Evolutionary conservation across 352 stramenopile species (phyloP).

Genomic region (Globisporangium nunn): DNA sequence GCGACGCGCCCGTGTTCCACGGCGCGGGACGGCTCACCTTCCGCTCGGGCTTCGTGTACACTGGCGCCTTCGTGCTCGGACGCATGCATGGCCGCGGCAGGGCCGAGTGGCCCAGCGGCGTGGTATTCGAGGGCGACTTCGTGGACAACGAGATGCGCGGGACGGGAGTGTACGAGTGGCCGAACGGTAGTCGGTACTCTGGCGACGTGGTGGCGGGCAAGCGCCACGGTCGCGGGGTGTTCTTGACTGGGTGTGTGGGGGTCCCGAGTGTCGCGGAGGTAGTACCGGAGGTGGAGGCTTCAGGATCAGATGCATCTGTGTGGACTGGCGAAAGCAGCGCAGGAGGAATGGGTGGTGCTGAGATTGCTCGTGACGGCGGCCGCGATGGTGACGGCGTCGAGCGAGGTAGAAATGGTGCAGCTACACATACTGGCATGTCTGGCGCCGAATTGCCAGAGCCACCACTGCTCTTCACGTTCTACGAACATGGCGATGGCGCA

Average conservation of each 20-base stretch:
- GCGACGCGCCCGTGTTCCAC: slow-evolving; percentile 50
- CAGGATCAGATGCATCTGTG: neutral
- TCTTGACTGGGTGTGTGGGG: slow-evolving; percentile 31
- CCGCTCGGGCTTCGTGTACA: slow-evolving; percentile 61
- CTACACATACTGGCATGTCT: no score
- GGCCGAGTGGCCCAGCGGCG: slow-evolving; percentile 54
- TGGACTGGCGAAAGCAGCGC: no score
- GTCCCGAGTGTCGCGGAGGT: slow-evolving; percentile 1
- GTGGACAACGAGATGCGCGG: slow-evolving; percentile 68
- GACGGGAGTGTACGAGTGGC: slow-evolving; percentile 60
- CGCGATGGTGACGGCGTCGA: no score
- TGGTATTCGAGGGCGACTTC: slow-evolving; percentile 68
- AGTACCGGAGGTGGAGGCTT: neutral
- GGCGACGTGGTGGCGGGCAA: slow-evolving; percentile 60
- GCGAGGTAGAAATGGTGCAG: no score
- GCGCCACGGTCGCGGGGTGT: slow-evolving; percentile 71
- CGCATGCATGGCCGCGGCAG: slow-evolving; percentile 69
- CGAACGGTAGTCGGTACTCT: slow-evolving; percentile 76
- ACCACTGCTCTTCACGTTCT: slow-evolving; percentile 26
- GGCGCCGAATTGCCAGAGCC: neutral
- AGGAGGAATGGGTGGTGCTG: no score
- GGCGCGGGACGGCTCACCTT: slow-evolving; percentile 49
- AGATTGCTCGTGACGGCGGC: no score
- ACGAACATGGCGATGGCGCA: slow-evolving; percentile 4
- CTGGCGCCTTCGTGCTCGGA: slow-evolving; percentile 50